Evolutionary conservation across 2,329 filamentous ascomycete genomes (phyloP), one percentile per base, ranked within the genome.

Genomic region (Cephalotrichum gorgonifer): DNA sequence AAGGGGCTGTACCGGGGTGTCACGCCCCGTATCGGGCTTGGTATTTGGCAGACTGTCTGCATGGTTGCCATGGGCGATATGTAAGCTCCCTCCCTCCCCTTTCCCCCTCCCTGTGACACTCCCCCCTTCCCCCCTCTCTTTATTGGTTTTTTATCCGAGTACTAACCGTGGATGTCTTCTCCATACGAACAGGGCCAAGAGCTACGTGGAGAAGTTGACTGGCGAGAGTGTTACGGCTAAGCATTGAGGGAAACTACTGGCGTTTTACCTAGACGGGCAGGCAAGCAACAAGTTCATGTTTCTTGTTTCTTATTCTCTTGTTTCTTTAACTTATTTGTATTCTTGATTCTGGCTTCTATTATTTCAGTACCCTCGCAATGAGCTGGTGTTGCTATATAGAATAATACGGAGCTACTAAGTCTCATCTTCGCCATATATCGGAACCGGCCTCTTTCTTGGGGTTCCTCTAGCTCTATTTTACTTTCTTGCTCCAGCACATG

Each of bases 51-150:
- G 79, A 98, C 93, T 54, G 86, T 98, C 63, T 98, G 93, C 79
- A 98, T 98, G 93, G 93, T 98, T 71, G 93, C 91, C 63, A 78
- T 97, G 69, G 93, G 93, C 72, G 93, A 97, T 73, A 90, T 95
- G 89, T 94, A 73, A 76, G 88, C 81, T 52, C 15, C 55, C 42
- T 30, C 50, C 53, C 31, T 17, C 44, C 38, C 20, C n/a, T 39
- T 47, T 25, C 30, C n/a, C 31, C 11, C 25, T 41, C 41, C 7
- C 15, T n/a, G 33, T 30, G 14, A 23, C 23, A 20, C 20, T 23
- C 6, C 12, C 5, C 28, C 23, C n/a, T 22, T 33, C n/a, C 22
- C 20, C 23, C 5, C n/a, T 9, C 6, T 33, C 39, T 47, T 46
- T 48, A 35, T 54, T 54, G 30, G 45, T 44, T 4, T 20, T 8